Base-by-base conservation (phyloP, 192 early-diverging fungal species). In the Coemansia sp. region DNA sequence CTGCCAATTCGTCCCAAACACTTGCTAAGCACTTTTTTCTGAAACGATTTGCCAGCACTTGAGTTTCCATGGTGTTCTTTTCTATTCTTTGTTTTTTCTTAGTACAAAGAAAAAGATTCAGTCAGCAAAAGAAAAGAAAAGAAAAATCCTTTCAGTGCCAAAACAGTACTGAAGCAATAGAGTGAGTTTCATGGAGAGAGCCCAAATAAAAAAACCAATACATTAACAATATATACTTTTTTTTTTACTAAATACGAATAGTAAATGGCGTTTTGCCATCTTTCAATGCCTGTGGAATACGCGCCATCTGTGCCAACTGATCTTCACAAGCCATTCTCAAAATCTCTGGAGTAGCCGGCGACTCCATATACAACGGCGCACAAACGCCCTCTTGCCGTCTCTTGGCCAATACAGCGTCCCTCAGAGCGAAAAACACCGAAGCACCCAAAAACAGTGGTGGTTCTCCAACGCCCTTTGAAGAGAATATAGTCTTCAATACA, bases 401-500 rank as follows among this genome's bases (percentile, higher is more conserved):
- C 16, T 91, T 92, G 59, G 86, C 86, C 82, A 88, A 73, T 15
- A 96, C 83, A 2, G 95, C 95, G 51, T 96, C 89, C 1, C 90
- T 76, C 49, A 96, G 86, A 20, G 95, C 93, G 78, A 89, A 94
- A 55, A 91, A 90, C 3, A 93, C 92, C 2, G 89, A 87, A 0
- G 89, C 71, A 8, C 93, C 95, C 33, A 96, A 72, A 81, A 95
- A 96, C 66, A 96, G 74, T 29, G 95, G 95, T 27, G 93, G 95
- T 71, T 95, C 94, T 12, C 93, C 94, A 42, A 95, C 91, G 52
- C 93, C 94, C 87, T 94, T 95, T 49, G 88, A 89, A 49, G 90
- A 90, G 69, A 90, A 90, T 47, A 96, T 89, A 20, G 93, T 94
- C 70, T 90, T 89, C 33, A 93, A 80, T 54, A 76, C 67, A 1